Evolutionary conservation across 768 basidiomycete genomes (phyloP).

Genomic region (Nidula microcarpa): DNA sequence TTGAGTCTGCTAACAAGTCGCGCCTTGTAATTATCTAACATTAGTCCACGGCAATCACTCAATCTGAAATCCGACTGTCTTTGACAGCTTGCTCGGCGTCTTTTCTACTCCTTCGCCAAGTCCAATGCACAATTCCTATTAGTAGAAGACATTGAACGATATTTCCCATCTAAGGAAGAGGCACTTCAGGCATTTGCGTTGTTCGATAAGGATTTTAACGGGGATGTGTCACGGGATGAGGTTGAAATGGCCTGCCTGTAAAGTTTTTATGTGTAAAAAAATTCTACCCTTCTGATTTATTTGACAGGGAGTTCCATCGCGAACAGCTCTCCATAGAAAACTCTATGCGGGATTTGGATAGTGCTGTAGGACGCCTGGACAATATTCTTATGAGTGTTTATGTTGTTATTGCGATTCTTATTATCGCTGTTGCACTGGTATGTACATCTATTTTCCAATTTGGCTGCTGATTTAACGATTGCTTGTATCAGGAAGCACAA

Average conservation of each 20-base stretch:
- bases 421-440: constrained; percentile 80
- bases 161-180: constrained; percentile 65
- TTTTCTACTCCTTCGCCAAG: constrained; percentile 83
- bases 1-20: constrained; percentile 79
- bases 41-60: neutral
- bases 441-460: constrained; percentile 18
- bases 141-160: constrained; percentile 66
- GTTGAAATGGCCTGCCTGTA: constrained; percentile 73
- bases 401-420: constrained; percentile 65
- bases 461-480: neutral
- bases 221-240: constrained; percentile 69
- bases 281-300: neutral
- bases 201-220: constrained; percentile 72
- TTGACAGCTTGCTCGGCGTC: constrained; percentile 68
- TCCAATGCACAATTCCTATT: constrained; percentile 55
- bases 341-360: constrained; percentile 87
- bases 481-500: constrained; percentile 58
- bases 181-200: constrained; percentile 65
- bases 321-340: constrained; percentile 83
- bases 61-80: neutral
- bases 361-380: constrained; percentile 82
- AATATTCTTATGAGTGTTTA: constrained; percentile 84
- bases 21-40: constrained; percentile 41
- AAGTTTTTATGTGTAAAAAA: constrained; percentile 12
- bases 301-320: constrained; percentile 68